Conservation (phyloP, 371 early-diverging fungal genomes). For the Mucor mucedo region DNA sequence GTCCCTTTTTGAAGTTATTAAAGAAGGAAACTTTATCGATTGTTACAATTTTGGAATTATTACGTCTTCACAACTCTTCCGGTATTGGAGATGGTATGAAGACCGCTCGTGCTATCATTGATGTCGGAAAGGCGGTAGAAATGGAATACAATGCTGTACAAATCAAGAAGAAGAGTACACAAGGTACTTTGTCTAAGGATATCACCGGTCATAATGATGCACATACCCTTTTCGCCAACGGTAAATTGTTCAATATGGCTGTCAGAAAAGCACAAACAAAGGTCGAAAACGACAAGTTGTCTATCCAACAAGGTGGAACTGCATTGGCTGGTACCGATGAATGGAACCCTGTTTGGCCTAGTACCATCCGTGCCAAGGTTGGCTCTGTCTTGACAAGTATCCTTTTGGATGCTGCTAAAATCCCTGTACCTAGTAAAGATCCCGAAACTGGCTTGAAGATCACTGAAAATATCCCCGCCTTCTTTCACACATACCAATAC, state of each 20-base stretch:
- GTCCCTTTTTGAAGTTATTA: conserved; percentile 76
- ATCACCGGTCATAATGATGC: conserved; percentile 42
- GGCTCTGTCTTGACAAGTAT: conserved; percentile 74
- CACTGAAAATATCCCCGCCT: conserved; percentile 76
- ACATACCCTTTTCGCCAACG: conserved; percentile 68
- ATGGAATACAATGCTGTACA: conserved; percentile 84
- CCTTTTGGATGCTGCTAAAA: conserved; percentile 75
- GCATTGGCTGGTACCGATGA: conserved; percentile 29
- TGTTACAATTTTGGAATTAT: conserved; percentile 84
- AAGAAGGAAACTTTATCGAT: conserved; percentile 79
- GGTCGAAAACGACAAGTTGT: conserved; percentile 48
- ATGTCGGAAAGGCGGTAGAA: conserved; percentile 83
- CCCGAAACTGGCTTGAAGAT: conserved; percentile 62
- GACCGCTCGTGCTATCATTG: conserved; percentile 65
- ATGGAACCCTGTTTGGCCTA: conserved; percentile 75
- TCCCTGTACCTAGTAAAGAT: conserved; percentile 65
- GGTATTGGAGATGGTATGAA: conserved; percentile 70
- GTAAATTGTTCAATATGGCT: conserved; percentile 80
- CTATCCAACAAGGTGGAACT: conserved; percentile 10
- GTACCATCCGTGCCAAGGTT: conserved; percentile 65
- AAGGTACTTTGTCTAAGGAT: conserved; percentile 1
- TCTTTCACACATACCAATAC: conserved; percentile 76
- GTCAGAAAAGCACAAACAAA: conserved; percentile 73
- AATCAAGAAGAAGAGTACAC: conserved; percentile 55
- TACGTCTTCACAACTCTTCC: conserved; percentile 68